Percentiles rank a stretch among this genome's conserved stretches.
Evolutionary conservation across 495 filamentous ascomycete species (phyloP).

Genomic region (Aspergillus leporis): DNA sequence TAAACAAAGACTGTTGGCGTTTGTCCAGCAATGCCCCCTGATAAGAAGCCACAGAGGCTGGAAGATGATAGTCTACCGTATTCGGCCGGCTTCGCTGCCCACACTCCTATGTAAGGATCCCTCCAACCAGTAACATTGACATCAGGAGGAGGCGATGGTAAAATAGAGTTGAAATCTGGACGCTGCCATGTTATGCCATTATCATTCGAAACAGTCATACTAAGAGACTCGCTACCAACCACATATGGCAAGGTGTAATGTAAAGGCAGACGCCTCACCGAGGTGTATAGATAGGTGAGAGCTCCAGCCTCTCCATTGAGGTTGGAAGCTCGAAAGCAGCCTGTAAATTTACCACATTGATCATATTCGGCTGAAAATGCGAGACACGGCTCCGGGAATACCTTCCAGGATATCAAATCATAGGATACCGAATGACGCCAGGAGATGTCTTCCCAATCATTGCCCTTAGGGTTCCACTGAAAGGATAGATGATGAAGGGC

Average conservation of each 20-base stretch:
- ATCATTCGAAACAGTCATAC: constrained; percentile 48
- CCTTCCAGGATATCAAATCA: constrained; percentile 45
- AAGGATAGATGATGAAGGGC: constrained; percentile 43
- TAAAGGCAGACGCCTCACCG: constrained; percentile 52
- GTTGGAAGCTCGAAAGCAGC: constrained; percentile 47
- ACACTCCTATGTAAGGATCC: constrained; percentile 52
- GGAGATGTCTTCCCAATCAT: constrained; percentile 48
- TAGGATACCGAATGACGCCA: constrained; percentile 45
- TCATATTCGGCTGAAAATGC: constrained; percentile 47
- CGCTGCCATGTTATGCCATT: constrained; percentile 52
- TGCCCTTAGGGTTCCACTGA: constrained; percentile 49
- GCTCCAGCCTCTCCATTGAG: constrained; percentile 42
- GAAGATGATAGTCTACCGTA: constrained; percentile 21
- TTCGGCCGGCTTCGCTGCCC: constrained; percentile 40
- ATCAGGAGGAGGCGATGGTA: constrained; percentile 42
- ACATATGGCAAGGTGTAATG: constrained; percentile 49
- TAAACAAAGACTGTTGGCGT: constrained; percentile 55
- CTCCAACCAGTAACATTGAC: constrained; percentile 55
- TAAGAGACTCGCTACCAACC: constrained; percentile 50
- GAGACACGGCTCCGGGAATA: constrained; percentile 35
- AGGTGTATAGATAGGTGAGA: constrained; percentile 52
- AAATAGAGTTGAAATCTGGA: constrained; percentile 50
- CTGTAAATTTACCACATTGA: constrained; percentile 52
- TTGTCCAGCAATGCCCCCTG: constrained; percentile 49
- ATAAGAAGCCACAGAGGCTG: constrained; percentile 52